Evolutionary conservation across 257 asterid species (phyloP), one percentile per base, ranked within the genome.

Genomic region (Haberlea rhodopensis): DNA sequence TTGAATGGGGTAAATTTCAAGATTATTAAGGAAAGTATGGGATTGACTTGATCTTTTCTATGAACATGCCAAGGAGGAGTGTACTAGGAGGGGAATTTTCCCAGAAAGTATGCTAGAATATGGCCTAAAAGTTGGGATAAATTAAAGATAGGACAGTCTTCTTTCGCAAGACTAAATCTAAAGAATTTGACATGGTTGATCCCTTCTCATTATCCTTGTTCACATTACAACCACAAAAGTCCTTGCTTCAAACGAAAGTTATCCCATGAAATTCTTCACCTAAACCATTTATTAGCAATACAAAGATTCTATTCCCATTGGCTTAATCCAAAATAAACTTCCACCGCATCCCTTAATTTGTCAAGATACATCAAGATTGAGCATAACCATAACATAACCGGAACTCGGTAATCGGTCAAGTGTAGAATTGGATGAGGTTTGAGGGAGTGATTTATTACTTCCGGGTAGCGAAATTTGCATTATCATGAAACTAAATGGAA

Each of bases 161-260:
- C 49, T 15, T 57, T 52, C 5, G 51, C 37, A 71, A 77, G 75
- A 62, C 48, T 13, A 73, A 18, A 56, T 63, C 49, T 19, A 40
- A 32, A 28, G 60, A 52, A 46, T 15, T 16, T 62, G 51, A 67
- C 37, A 52, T 37, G 10, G 55, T 53, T 58, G 63, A 68, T 74
- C 28, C 66, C 25, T 51, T 9, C 40, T 28, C 37, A 59, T 61
- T 34, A 71, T 67, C 40, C 18, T 6, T 29, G 11, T 66, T 69
- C 60, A n/a, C 48, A 46, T 57, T 45, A 53, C 51, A 18, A 63
- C 55, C 54, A 29, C 29, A 62, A 53, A 25, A 34, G 40, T 28
- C 56, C 21, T 62, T 27, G 23, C 75, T 70, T 70, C 23, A 43
- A 21, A 70, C 16, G 64, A 57, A 71, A 71, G 63, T 65, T 60